Evolutionary conservation across 1,139 yeast species (phyloP), one percentile per base, ranked within the genome.

Genomic region (Arxiozyma slooffiae): DNA sequence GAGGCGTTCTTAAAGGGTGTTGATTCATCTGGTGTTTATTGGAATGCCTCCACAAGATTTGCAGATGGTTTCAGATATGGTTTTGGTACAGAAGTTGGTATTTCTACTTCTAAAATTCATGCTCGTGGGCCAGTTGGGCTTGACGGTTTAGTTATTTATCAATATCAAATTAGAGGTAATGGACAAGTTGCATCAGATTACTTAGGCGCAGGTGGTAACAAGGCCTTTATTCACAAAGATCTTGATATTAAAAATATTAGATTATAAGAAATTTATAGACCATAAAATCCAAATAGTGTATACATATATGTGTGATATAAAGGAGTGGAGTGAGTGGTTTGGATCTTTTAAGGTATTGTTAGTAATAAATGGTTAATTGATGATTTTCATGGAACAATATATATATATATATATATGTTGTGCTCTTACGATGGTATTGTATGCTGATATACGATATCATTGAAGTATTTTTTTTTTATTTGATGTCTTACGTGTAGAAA

Each of bases 21-120:
- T 42, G 98, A 94, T 67, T 86, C 97, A 6, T 86, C 97, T 2
- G 97, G 97, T 51, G 96, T 92, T n/a, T 94, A 88, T 72, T 90
- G 97, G 97, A 94, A 94, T 65, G 90, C 95, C 48, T 85, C 96
- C 9, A 88, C 97, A 2, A 77, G 99, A 64, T 94, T 94, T 70
- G 97, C 98, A 9, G 99, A 94, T 69, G 99, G 99, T 1, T 92
- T 88, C 74, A 79, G 98, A 66, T 94, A 89, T 64, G 99, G 99
- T 0, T 92, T 94, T 66, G 99, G 99, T 49, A 85, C 98, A 8
- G 99, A 94, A 68, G 98, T 94, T 30, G 99, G 99, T 41, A 90
- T 94, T 54, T 85, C 96, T 53, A 94, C 98, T 46, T 89, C 90
- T 65, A 92, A 92, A 67, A 88, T 94, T 57, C 98, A 94, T 66